Conservation (phyloP, 169 alveolate genomes). For the Plasmodium ovale region DNA sequence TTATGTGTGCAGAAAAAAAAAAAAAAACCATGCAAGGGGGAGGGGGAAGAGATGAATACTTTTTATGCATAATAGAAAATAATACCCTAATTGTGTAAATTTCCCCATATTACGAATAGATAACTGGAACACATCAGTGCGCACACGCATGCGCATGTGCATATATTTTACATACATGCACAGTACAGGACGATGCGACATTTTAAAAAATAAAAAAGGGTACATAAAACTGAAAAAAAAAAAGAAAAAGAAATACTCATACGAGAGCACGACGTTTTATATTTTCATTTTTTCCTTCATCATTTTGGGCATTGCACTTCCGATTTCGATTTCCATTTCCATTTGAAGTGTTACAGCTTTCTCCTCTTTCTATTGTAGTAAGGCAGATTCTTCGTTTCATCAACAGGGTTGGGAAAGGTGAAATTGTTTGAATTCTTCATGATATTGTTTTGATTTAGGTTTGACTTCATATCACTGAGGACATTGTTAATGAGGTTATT, state of each 20-base stretch:
- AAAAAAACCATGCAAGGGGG: too few species aligned
- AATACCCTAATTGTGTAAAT: too few species aligned
- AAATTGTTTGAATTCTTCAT: neutral
- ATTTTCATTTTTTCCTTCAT: too few species aligned
- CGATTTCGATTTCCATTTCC: neutral
- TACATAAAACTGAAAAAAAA: too few species aligned
- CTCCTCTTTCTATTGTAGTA: slow-evolving; percentile 10
- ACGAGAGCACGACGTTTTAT: too few species aligned
- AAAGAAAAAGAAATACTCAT: neutral
- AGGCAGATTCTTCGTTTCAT: slow-evolving; percentile 2
- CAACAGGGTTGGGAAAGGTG: neutral
- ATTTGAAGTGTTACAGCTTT: neutral
- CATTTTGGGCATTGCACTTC: too few species aligned
- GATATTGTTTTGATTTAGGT: slow-evolving; percentile 20
- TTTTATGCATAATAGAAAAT: too few species aligned
- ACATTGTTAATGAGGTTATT: slow-evolving; percentile 48
- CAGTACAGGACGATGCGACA: neutral
- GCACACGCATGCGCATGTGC: neutral
- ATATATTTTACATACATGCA: neutral
- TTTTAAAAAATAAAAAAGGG: neutral
- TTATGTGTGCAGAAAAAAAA: too few species aligned
- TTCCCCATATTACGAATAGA: too few species aligned
- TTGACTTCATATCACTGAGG: slow-evolving; percentile 28
- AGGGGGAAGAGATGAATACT: too few species aligned
- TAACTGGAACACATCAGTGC: too few species aligned